Evolutionary conservation across 805 yeast species (phyloP), one percentile per base, ranked within the genome.

Genomic region (Cephaloascus fragrans): DNA sequence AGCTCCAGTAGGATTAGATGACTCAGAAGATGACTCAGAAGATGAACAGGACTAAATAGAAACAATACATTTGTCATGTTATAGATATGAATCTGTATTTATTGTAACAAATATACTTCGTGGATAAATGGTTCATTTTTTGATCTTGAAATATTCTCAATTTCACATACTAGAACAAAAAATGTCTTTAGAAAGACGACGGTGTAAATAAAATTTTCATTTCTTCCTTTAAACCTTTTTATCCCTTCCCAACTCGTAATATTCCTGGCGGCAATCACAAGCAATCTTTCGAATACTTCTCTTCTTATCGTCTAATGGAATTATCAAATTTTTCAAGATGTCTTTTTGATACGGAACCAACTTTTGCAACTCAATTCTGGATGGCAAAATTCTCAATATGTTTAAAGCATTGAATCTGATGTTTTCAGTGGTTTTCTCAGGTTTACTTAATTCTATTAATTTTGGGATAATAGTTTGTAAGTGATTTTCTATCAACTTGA

Each of bases 211-310:
- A n/a, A n/a, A n/a, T n/a, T n/a, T n/a, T n/a, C n/a, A n/a, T n/a
- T n/a, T n/a, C n/a, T n/a, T n/a, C n/a, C n/a, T n/a, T n/a, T n/a
- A 23, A 23, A 8, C 28, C 19, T 26, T 29, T n/a, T 6, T 28
- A 28, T 38, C 28, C 14, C 51, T 38, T 20, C 47, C 52, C 39
- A 70, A 47, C 47, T 83, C 94, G 55, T 64, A 85, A 50, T 75
- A 81, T 0, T 69, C 62, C 53, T 90, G 97, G 51, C 96, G 74
- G 39, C 90, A 76, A 47, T 83, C 87, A 39, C 83, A 79, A 4
- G 90, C 83, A 38, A 75, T 68, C 53, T 77, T 81, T 52, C 98
- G 73, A 2, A 90, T 85, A 2, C 58, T 61, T 56, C 98, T 73
- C 52, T 69, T 80, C 36, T 68, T 70, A 55, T 90, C 96, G 47